These are phyloP conservation scores for Alternaria angustiovoidea DNA, from an alignment of 2,329 filamentous ascomycete species.

Conservation along the genomic window DNA sequence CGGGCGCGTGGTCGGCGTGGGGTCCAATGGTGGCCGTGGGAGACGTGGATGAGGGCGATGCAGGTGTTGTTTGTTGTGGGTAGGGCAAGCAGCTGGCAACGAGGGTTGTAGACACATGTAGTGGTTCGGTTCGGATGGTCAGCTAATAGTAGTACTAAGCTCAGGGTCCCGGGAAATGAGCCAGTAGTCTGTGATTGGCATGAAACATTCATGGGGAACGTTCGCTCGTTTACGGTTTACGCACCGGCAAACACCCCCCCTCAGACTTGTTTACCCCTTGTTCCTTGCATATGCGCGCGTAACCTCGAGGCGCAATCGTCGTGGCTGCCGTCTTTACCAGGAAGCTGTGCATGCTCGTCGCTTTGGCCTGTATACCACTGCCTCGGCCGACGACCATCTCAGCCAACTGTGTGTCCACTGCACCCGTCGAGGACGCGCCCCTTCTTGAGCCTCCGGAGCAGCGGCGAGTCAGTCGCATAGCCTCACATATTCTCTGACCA, in stretches of 20 bases:
- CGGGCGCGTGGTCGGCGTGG: slow-evolving; percentile 14
- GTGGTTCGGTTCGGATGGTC: slow-evolving; percentile 17
- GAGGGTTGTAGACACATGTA: slow-evolving; percentile 14
- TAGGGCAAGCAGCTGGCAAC: not conserved
- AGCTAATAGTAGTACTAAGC: not conserved
- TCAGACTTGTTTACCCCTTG: slow-evolving; percentile 1
- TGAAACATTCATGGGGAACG: slow-evolving; percentile 4
- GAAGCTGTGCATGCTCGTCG: not conserved
- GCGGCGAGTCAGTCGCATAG: slow-evolving; percentile 1
- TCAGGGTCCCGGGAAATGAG: slow-evolving; percentile 27
- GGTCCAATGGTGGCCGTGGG: slow-evolving; percentile 13
- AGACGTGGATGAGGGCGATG: not conserved
- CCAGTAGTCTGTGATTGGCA: not conserved
- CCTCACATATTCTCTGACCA: not conserved
- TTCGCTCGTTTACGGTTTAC: not conserved
- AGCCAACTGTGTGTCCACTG: not conserved
- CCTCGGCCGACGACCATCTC: not conserved
- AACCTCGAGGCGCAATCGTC: slow-evolving; percentile 5
- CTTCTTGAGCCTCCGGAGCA: not conserved
- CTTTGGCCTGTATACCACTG: not conserved
- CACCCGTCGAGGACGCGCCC: not conserved
- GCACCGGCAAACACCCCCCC: not conserved
- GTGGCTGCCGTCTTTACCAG: not conserved
- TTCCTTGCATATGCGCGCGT: slow-evolving; percentile 10
- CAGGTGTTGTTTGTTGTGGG: not conserved